Evolutionary conservation across 495 filamentous ascomycete species (phyloP).

Genomic region (Hypoxylon cercidicola): DNA sequence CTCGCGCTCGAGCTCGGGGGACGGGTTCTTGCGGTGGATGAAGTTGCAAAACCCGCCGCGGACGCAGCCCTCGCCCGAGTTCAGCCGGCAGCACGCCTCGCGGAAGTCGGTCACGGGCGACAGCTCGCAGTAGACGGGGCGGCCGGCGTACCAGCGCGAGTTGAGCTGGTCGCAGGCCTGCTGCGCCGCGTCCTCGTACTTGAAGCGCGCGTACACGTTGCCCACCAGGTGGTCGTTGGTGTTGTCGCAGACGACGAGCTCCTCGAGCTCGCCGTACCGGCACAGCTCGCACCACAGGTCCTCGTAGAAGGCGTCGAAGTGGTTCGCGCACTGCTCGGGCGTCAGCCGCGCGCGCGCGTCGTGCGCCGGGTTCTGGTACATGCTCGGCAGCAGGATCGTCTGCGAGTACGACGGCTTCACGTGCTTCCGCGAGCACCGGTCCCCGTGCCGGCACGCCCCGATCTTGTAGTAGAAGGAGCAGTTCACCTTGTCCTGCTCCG

Average conservation of each 20-base stretch:
- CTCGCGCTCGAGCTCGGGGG: conserved; percentile 86
- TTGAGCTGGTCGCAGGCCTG: conserved; percentile 93
- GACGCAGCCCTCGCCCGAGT: conserved; percentile 94
- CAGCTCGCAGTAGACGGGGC: conserved; percentile 97
- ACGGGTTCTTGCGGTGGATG: conserved; percentile 96
- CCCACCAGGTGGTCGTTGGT: conserved; percentile 99
- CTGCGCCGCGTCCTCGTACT: conserved; percentile 98
- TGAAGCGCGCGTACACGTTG: conserved; percentile 99
- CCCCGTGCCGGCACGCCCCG: conserved; percentile 96
- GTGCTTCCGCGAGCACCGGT: conserved; percentile 97
- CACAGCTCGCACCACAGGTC: conserved; percentile 99
- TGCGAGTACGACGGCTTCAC: conserved; percentile 99
- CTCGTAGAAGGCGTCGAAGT: conserved; percentile 99
- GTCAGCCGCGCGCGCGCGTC: conserved; percentile 98
- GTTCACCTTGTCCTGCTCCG: conserved; percentile 95
- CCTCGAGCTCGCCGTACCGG: conserved; percentile 90
- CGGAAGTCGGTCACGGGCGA: conserved; percentile 97
- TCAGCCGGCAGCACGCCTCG: conserved; percentile 95
- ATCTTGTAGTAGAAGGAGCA: conserved; percentile 82
- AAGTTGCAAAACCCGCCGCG: conserved; percentile 99
- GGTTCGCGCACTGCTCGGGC: conserved; percentile 91
- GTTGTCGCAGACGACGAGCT: conserved; percentile 91
- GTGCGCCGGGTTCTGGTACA: conserved; percentile 99
- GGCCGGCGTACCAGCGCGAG: conserved; percentile 94
- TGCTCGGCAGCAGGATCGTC: conserved; percentile 96